Evolutionary conservation across 768 basidiomycete genomes (phyloP), one percentile per base, ranked within the genome.

Genomic region (Suillus clintonianus): DNA sequence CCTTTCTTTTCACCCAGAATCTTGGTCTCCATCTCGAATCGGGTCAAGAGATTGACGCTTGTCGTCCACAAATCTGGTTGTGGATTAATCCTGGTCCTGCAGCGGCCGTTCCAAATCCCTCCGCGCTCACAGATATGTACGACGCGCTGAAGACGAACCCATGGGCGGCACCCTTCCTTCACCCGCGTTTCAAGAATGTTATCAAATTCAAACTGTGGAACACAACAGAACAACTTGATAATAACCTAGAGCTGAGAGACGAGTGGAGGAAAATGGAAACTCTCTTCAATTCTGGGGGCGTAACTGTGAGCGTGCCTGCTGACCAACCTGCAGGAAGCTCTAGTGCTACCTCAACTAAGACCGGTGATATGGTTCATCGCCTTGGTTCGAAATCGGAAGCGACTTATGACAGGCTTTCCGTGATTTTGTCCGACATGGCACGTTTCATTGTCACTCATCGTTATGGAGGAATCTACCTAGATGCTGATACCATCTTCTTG

Each of bases 41-140:
- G 34, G 57, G 69, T 5, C 69, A 68, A 17, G 74, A 77, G 51
- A 68, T 85, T 1, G 70, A 72, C 2, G 82, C 88, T 30, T 98
- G 95, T 73, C 87, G 92, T 11, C 93, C 96, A 0, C 88, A 96
- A 72, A 92, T 97, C 76, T 97, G 94, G 94, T 76, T 97, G 59
- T 97, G 96, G 96, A 93, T 97, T 73, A 97, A 96, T 70, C 95
- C 94, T 15, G 94, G 94, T 27, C 94, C 94, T 17, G 95, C 94
- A 2, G 92, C 94, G 7, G 80, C 89, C 39, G 82, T 93, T 1
- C 92, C 92, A 0, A 92, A 94, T 68, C 91, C 91, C 0, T 84
- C 81, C 19, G 95, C 92, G 2, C 74, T 89, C 56, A 80, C 79
- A 60, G 91, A 95, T 70, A 96, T 98, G 94, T 92, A 86, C 70